Evolutionary conservation across 352 stramenopile species (phyloP), one percentile per base, ranked within the genome.

Genomic region (Globisporangium ultimum): DNA sequence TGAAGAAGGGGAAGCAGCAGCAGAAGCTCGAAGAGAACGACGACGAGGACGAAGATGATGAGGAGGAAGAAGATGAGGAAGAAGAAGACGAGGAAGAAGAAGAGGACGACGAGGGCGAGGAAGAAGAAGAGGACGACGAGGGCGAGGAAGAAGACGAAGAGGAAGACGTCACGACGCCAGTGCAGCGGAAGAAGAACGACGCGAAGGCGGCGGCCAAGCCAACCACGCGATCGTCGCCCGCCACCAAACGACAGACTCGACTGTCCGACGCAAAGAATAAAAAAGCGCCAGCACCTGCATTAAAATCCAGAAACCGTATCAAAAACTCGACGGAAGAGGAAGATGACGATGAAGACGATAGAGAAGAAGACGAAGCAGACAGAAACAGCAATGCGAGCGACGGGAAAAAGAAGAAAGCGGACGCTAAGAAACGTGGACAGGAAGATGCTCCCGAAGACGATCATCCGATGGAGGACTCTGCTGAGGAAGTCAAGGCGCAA

Each of bases 41-140:
- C 14, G 64, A 74, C 0, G 76, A 78, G 0, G 78, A 84, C 0
- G 76, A 83, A 0, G 72, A 72, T 0, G 67, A 80, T 4, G 69
- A 73, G 9, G 70, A 82, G 7, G 71, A 74, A 5, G 64, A 76
- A 14, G 66, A 75, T 14, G 68, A 70, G 2, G 63, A 69, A 2
- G 54, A 78, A 12, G 52, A 58, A 0, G 62, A 78, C 12, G 62
- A 69, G 1, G 53, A 66, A 0, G 63, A 71, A 0, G 67, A 68
- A 2, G 58, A 68, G 0, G 66, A 70, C 0, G 56, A 71, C 3
- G 62, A 61, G 3, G 66, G 52, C 1, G 56, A 66, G 11, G 45
- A 63, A 2, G 53, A 58, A 13, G 56, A 66, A 0, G 55, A 71
- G 1, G 69, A 76, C 10, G 66, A 82, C 18, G 68, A 72, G 0